Conservation (phyloP, 805 yeast species). For the Starmerella cellae region DNA sequence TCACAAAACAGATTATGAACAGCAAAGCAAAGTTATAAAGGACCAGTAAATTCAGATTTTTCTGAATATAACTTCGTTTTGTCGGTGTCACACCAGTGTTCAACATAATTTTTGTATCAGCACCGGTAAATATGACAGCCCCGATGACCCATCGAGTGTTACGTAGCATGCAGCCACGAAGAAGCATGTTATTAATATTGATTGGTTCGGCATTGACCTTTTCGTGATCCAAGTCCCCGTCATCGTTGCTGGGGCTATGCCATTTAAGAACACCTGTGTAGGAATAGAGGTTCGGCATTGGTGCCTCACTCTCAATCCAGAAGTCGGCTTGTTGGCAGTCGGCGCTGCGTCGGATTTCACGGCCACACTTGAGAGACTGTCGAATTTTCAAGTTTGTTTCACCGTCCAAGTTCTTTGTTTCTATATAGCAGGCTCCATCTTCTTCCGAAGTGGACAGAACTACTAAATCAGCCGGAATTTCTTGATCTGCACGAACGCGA, state of each 20-base stretch:
- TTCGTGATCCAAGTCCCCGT: background rate
- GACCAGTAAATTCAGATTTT: slow-evolving; percentile 56
- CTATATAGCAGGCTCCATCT: slow-evolving; percentile 60
- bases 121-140: slow-evolving; percentile 58
- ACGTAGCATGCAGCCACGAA: slow-evolving; percentile 62
- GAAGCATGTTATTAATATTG: slow-evolving; percentile 48
- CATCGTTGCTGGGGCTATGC: slow-evolving; percentile 9
- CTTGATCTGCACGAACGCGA: slow-evolving; percentile 56
- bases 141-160: slow-evolving; percentile 72
- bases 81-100: slow-evolving; percentile 73
- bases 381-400: slow-evolving; percentile 64
- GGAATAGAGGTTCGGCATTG: slow-evolving; percentile 49
- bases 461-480: slow-evolving; percentile 65
- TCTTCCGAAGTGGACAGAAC: slow-evolving; percentile 57
- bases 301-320: slow-evolving; percentile 58
- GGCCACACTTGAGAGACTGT: slow-evolving; percentile 46
- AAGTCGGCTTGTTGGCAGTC: slow-evolving; percentile 33
- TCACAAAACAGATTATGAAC: slow-evolving; percentile 52
- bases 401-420: slow-evolving; percentile 60
- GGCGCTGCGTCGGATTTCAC: slow-evolving; percentile 35
- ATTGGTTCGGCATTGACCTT: slow-evolving; percentile 37
- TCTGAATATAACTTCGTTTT: slow-evolving; percentile 52
- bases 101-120: slow-evolving; percentile 64
- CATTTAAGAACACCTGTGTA: slow-evolving; percentile 32
- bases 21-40: slow-evolving; percentile 49